These are phyloP conservation scores for Excoecaria cochinchinensis DNA, from an alignment of 345 rosid species.

Conservation along the genomic window DNA sequence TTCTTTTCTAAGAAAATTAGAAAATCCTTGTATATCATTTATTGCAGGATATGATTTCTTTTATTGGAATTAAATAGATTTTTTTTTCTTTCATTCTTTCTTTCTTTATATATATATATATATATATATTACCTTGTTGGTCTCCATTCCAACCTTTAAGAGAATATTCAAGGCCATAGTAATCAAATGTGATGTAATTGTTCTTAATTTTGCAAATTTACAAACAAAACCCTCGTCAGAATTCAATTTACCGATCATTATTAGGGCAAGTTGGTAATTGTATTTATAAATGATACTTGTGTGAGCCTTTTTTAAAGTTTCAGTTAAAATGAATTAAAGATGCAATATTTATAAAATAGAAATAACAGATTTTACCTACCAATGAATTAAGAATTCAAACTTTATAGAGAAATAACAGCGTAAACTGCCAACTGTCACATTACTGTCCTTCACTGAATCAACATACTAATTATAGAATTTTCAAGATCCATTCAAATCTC, in stretches of 20 bases:
- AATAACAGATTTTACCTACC: not conserved
- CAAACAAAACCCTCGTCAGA: not conserved
- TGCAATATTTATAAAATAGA: not conserved
- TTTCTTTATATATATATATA: too few relatives aligned
- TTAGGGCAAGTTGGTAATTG: conserved; percentile 1
- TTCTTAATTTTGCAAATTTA: not conserved
- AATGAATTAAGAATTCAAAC: not conserved
- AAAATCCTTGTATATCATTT: too few relatives aligned
- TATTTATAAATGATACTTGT: not conserved
- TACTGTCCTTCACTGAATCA: not conserved
- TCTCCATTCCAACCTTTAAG: too few relatives aligned
- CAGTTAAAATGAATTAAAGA: not conserved
- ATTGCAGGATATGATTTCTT: too few relatives aligned
- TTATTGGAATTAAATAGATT: too few relatives aligned
- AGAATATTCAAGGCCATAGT: too few relatives aligned
- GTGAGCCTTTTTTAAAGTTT: not conserved
- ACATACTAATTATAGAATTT: not conserved
- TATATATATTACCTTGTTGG: too few relatives aligned
- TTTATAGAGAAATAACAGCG: not conserved
- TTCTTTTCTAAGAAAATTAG: too few relatives aligned
- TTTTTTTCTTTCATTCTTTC: too few relatives aligned
- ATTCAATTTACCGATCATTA: not conserved
- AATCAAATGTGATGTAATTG: not conserved
- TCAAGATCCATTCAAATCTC: conserved; percentile 3
- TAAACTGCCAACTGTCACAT: conserved; percentile 1